Conservation (phyloP, 192 early-diverging fungal species). For the Chytriomyces confervae region DNA sequence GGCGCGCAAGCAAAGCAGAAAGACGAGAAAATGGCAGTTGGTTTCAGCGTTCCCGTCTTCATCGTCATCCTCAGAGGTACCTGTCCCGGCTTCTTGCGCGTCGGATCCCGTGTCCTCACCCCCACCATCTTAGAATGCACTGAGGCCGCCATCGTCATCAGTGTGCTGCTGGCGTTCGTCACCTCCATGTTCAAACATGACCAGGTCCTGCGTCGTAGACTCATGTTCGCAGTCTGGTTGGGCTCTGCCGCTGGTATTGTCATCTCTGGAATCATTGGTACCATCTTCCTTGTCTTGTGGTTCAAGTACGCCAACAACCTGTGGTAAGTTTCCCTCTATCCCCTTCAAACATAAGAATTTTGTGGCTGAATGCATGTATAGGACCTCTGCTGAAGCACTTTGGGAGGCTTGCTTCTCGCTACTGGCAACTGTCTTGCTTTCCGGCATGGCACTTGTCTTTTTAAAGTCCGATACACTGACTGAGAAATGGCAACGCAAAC, state of each 20-base stretch:
- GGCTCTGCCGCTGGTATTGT: slow-evolving; percentile 71
- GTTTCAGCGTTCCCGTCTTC: slow-evolving; percentile 50
- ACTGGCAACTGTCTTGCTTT: slow-evolving; percentile 79
- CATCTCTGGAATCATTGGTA: slow-evolving; percentile 75
- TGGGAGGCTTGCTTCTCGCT: slow-evolving; percentile 87
- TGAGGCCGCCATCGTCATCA: slow-evolving; percentile 87
- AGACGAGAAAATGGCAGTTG: slow-evolving; percentile 14
- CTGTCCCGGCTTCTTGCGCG: background rate
- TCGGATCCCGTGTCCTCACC: background rate
- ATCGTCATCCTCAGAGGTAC: slow-evolving; percentile 52
- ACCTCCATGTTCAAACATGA: background rate
- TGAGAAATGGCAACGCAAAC: slow-evolving; percentile 77
- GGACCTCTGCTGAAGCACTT: slow-evolving; percentile 59
- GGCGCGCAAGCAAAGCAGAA: no score
- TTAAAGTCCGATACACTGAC: slow-evolving; percentile 73
- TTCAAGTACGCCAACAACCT: slow-evolving; percentile 60
- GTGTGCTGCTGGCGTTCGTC: slow-evolving; percentile 83
- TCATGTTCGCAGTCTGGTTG: slow-evolving; percentile 69
- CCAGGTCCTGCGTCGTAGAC: background rate
- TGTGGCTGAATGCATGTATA: background rate
- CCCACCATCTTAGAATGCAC: slow-evolving; percentile 46
- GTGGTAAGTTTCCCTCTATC: slow-evolving; percentile 33
- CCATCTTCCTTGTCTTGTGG: slow-evolving; percentile 78
- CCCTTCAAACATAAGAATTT: background rate
- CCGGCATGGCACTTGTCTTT: slow-evolving; percentile 83